Conservation (phyloP, 2,329 filamentous ascomycete genomes). For the Colletotrichum sp. region DNA sequence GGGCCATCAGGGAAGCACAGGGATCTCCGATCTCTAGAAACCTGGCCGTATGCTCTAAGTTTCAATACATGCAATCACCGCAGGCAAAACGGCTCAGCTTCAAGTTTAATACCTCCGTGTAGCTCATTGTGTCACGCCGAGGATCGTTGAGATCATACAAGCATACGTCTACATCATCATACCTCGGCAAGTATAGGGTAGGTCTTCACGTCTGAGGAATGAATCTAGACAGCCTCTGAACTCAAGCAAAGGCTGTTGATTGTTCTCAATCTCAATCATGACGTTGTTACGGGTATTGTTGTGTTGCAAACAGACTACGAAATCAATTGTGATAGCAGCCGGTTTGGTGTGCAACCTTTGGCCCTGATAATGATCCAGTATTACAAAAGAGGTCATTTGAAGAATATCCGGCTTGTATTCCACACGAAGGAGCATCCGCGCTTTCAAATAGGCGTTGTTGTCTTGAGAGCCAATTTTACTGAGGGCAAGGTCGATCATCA, state of each 20-base stretch:
- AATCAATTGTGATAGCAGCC: neutral
- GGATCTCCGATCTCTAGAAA: neutral
- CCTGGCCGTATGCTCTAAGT: too few species aligned
- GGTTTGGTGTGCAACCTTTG: neutral
- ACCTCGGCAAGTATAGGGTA: too few species aligned
- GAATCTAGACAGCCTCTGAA: neutral
- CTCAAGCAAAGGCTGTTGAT: neutral
- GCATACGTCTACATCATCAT: too few species aligned
- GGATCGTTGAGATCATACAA: neutral
- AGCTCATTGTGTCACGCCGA: neutral
- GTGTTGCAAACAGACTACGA: neutral
- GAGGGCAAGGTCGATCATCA: too few species aligned
- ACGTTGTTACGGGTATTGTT: neutral
- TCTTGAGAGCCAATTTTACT: neutral
- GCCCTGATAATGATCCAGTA: neutral
- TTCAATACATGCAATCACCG: too few species aligned
- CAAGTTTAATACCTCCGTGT: too few species aligned
- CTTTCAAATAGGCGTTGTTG: neutral
- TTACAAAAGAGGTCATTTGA: neutral
- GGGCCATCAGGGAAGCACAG: neutral
- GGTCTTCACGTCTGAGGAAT: too few species aligned
- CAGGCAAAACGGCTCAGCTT: too few species aligned
- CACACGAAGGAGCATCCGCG: neutral
- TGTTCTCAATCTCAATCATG: neutral
- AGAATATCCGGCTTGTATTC: too few species aligned